phyloP scores from a whole-genome alignment of 441 rosid species.

The Isatis lusitanica region DNA sequence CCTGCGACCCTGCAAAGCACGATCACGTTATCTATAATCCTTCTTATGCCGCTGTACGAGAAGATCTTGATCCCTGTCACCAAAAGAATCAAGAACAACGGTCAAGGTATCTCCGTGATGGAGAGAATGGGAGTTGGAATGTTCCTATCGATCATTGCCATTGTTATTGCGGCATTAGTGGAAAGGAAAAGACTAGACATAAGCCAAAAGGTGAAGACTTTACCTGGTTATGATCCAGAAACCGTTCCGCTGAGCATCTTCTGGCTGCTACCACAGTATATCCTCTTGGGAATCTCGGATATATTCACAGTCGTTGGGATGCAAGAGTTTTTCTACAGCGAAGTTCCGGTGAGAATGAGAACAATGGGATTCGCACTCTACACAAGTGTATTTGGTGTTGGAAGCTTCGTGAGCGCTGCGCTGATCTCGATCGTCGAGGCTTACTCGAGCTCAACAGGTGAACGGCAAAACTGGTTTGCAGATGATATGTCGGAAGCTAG shows the following conservation, averaged over 20 bases:
- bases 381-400: constrained; percentile 90
- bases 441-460: constrained; percentile 45
- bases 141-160: constrained; percentile 79
- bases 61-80: constrained; percentile 56
- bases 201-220: constrained; percentile 36
- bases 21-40: constrained; percentile 75
- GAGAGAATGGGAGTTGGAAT: constrained; percentile 93
- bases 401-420: constrained; percentile 81
- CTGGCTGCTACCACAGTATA: constrained; percentile 89
- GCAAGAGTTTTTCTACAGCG: constrained; percentile 93
- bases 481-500: constrained; percentile 83
- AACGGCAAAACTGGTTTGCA: constrained; percentile 68
- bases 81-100: constrained; percentile 45
- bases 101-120: constrained; percentile 61
- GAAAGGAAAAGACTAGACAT: constrained; percentile 67
- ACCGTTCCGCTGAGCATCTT: constrained; percentile 58
- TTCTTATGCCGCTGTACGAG: constrained; percentile 83
- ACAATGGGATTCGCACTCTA: constrained; percentile 92
- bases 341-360: constrained; percentile 82
- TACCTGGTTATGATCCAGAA: constrained; percentile 42
- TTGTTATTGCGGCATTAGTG: constrained; percentile 74
- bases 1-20: constrained; percentile 90
- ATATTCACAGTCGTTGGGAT: constrained; percentile 94
- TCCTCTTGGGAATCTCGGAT: constrained; percentile 79
- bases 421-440: constrained; percentile 59